A percentile compares a stretch with the other conserved stretches of the same genome.
phyloP scores from a whole-genome alignment of 202 grass and related monocot species.

The Cymbopogon flexuosus region DNA sequence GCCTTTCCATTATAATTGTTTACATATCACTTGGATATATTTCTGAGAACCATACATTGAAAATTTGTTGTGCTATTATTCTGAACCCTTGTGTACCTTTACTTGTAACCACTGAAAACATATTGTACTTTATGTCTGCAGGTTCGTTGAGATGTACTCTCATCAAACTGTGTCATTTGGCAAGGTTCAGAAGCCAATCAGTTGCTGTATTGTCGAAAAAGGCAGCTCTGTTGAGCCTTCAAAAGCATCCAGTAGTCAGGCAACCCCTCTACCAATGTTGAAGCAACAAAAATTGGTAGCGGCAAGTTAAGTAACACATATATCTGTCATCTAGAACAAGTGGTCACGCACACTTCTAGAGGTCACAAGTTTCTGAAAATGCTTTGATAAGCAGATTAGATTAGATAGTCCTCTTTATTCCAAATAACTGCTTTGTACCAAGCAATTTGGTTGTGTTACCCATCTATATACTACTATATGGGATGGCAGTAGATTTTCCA shows the following conservation, averaged over 20 bases:
- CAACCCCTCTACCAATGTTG: background rate
- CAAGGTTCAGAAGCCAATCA: slow-evolving; percentile 74
- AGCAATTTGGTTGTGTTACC: no score
- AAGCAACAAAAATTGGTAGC: slow-evolving; percentile 27
- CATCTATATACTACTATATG: no score
- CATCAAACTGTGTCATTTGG: slow-evolving; percentile 54
- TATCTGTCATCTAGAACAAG: background rate
- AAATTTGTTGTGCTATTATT: background rate
- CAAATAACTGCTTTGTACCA: no score
- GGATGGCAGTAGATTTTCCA: no score
- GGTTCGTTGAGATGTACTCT: slow-evolving; percentile 72
- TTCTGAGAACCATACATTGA: background rate
- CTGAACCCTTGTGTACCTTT: background rate
- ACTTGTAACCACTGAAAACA: no score
- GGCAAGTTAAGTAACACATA: slow-evolving; percentile 9
- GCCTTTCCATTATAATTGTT: background rate
- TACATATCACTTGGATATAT: background rate
- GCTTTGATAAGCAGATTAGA: no score
- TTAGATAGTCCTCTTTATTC: no score
- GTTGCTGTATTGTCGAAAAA: slow-evolving; percentile 47
- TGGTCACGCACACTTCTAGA: no score
- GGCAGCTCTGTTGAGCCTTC: background rate
- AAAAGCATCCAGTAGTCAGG: slow-evolving; percentile 1
- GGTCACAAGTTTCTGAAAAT: no score
- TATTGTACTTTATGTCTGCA: slow-evolving; percentile 33